Conservation (phyloP, 108 stramenopile genomes). For the Parmales sp. region DNA sequence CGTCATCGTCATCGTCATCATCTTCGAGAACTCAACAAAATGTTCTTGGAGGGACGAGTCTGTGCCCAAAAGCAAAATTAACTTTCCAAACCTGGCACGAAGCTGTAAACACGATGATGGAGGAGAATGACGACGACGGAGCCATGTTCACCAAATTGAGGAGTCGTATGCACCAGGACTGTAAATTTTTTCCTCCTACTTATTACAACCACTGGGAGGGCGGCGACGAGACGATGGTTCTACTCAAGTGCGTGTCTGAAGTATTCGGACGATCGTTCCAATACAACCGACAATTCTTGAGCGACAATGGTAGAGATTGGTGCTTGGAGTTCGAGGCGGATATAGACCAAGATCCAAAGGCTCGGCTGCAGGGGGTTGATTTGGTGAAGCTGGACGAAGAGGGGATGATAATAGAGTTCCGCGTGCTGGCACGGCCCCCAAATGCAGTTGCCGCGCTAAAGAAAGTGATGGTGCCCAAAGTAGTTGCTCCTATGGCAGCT, state of each 20-base stretch:
- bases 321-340: not conserved
- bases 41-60: not conserved
- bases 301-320: not conserved
- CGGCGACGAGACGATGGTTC: not conserved
- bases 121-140: not conserved
- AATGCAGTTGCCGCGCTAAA: not conserved
- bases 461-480: not conserved
- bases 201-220: slow-evolving; percentile 1
- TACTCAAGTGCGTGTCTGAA: not conserved
- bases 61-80: not conserved
- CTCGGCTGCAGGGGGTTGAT: not conserved
- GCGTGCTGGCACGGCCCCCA: not conserved
- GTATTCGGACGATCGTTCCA: not conserved
- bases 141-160: not conserved
- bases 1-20: too few relatives aligned
- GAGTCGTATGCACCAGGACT: not conserved
- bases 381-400: not conserved
- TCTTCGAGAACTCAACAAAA: not conserved
- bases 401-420: slow-evolving; percentile 1
- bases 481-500: not conserved
- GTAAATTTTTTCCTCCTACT: slow-evolving; percentile 3
- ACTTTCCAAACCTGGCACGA: slow-evolving; percentile 4
- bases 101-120: not conserved
- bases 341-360: not conserved
- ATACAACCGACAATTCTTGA: slow-evolving; percentile 1